These are phyloP conservation scores for Pseudevernia furfuracea DNA, from an alignment of 495 filamentous ascomycete species.

Conservation along the genomic window DNA sequence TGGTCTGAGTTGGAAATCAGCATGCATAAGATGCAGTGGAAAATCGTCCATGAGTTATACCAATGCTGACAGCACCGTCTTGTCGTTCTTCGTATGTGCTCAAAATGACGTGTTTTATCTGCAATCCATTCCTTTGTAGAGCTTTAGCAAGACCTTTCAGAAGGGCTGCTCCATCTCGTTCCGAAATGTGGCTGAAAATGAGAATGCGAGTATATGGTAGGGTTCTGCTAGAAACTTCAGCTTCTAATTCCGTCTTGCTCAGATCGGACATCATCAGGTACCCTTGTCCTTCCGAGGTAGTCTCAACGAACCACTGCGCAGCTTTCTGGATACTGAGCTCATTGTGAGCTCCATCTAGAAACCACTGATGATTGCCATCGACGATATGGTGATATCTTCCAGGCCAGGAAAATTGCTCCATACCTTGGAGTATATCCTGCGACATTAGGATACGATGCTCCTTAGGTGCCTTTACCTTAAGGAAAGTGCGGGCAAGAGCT, in stretches of 20 bases:
- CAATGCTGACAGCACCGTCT: slow-evolving; percentile 27
- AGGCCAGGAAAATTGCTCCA: slow-evolving; percentile 36
- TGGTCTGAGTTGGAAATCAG: slow-evolving; percentile 27
- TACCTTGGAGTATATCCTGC: slow-evolving; percentile 30
- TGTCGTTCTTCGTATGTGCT: slow-evolving; percentile 32
- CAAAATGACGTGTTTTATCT: slow-evolving; percentile 31
- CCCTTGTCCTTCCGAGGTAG: slow-evolving; percentile 18
- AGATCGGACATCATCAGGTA: slow-evolving; percentile 6
- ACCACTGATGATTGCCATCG: slow-evolving; percentile 33
- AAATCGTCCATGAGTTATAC: slow-evolving; percentile 11
- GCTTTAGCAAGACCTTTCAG: slow-evolving; percentile 29
- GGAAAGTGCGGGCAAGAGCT: slow-evolving; percentile 27
- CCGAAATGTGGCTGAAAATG: slow-evolving; percentile 38
- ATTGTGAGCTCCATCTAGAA: slow-evolving; percentile 45
- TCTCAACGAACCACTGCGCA: slow-evolving; percentile 38
- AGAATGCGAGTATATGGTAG: slow-evolving; percentile 26
- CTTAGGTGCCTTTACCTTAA: slow-evolving; percentile 25
- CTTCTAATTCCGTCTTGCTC: slow-evolving; percentile 1
- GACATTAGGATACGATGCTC: slow-evolving; percentile 15
- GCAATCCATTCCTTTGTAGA: slow-evolving; percentile 24
- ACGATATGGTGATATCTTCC: slow-evolving; percentile 41
- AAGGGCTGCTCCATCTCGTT: slow-evolving; percentile 33
- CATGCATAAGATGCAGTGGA: not conserved
- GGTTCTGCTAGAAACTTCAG: slow-evolving; percentile 7
- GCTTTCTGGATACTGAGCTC: slow-evolving; percentile 37